A percentile compares a stretch with the other conserved stretches of the same genome.
These are phyloP conservation scores for Talaromyces pinophilus DNA, from an alignment of 2,329 filamentous ascomycete species.

Conservation along the genomic window DNA sequence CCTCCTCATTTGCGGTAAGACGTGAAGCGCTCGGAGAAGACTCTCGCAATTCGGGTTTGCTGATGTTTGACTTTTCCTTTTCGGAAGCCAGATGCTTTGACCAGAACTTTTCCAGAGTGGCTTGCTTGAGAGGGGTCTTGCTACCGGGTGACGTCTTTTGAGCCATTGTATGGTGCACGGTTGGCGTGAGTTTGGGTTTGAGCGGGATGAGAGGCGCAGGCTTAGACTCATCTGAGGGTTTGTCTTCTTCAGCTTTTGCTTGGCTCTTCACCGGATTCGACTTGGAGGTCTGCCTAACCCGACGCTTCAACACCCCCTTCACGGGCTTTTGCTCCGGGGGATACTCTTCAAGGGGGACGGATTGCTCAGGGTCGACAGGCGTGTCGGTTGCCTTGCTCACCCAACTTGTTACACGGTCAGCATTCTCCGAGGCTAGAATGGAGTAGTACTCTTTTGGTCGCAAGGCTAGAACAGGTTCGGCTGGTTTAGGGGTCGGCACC, in stretches of 20 bases:
- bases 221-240: not conserved
- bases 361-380: not conserved
- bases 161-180: slow-evolving; percentile 35
- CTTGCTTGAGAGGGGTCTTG: slow-evolving; percentile 29
- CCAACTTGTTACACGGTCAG: slow-evolving; percentile 15
- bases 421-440: slow-evolving; percentile 6
- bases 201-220: not conserved
- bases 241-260: not conserved
- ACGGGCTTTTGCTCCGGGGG: slow-evolving; percentile 1
- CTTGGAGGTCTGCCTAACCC: not conserved
- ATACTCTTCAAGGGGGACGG: not conserved
- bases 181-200: not conserved
- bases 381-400: slow-evolving; percentile 2
- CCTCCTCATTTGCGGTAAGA: not conserved
- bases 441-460: not conserved
- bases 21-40: not conserved
- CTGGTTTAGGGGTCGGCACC: not conserved
- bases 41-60: not conserved
- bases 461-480: not conserved
- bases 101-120: slow-evolving; percentile 4
- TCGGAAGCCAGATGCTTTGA: not conserved
- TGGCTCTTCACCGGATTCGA: not conserved
- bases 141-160: slow-evolving; percentile 31
- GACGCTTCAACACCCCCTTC: not conserved
- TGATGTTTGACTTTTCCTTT: not conserved